phyloP scores from a whole-genome alignment of 495 filamentous ascomycete genomes.

The Terfezia claveryi region DNA sequence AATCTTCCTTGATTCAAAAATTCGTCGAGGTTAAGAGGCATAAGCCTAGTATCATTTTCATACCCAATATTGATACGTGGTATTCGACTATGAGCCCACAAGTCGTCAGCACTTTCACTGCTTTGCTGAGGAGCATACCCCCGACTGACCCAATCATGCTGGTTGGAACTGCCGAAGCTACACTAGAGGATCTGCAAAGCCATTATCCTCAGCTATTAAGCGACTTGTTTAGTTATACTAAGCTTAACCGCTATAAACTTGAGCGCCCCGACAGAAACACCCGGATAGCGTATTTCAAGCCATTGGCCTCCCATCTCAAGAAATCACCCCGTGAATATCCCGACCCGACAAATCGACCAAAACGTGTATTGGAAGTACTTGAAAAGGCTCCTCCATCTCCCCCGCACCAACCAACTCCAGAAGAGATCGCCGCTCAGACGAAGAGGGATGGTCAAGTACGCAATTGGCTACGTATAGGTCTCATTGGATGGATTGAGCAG shows the following conservation, averaged over 20 bases:
- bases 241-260: slow-evolving; percentile 49
- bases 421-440: slow-evolving; percentile 58
- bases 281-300: slow-evolving; percentile 54
- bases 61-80: slow-evolving; percentile 78
- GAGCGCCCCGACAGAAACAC: slow-evolving; percentile 21
- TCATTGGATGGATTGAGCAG: slow-evolving; percentile 89
- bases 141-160: slow-evolving; percentile 76
- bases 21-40: slow-evolving; percentile 83
- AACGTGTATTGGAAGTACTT: slow-evolving; percentile 54
- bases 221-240: slow-evolving; percentile 68
- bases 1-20: slow-evolving; percentile 68
- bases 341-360: slow-evolving; percentile 62
- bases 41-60: slow-evolving; percentile 88
- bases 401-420: slow-evolving; percentile 40
- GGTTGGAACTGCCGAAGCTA: slow-evolving; percentile 53
- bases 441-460: slow-evolving; percentile 56
- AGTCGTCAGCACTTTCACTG: slow-evolving; percentile 55
- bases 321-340: slow-evolving; percentile 57
- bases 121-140: slow-evolving; percentile 52
- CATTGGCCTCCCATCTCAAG: slow-evolving; percentile 47
- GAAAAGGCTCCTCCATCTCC: slow-evolving; percentile 52
- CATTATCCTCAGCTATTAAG: slow-evolving; percentile 35
- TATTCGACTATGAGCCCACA: slow-evolving; percentile 41
- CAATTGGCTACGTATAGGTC: slow-evolving; percentile 63
- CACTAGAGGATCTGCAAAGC: slow-evolving; percentile 26